Evolutionary conservation across 495 filamentous ascomycete species (phyloP), one percentile per base, ranked within the genome.

Genomic region (Collariella sp.): DNA sequence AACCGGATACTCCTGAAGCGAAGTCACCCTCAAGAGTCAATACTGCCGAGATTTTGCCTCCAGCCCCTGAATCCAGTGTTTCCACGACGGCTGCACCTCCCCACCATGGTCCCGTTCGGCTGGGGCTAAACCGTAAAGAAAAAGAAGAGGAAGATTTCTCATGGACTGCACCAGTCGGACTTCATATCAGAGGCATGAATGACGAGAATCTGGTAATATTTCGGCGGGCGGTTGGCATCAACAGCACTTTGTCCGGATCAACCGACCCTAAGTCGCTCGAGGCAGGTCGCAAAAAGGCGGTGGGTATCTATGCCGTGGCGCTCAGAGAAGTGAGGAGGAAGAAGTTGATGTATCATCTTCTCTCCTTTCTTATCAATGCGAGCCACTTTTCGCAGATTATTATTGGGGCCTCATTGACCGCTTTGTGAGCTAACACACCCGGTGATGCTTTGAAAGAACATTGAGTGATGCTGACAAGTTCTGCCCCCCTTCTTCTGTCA

Each of bases 161-260:
- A 2, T 76, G 72, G 72, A 67, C 68, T 26, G 50, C 58, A n/a
- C 70, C 72, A 1, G 69, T 63, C 5, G 72, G 72, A 6, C 66
- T 76, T 19, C 61, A 61, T 16, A 55, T 71, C 31, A 72, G 70
- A 29, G 52, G 55, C 7, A 47, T 59, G 26, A 76, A 76, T 54
- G 70, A 76, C 44, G 72, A 76, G 55, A 73, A 73, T 54, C 68
- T 76, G 5, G 36, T 62, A 26, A 73, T 76, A 33, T 76, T 74
- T 55, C 62, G 72, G 20, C 63, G 62, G 7, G 72, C 72, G 0
- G 54, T 76, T 0, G 72, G 72, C 0, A 76, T 76, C 61, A 74
- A 74, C 60, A 60, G 57, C 19, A 48, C 56, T 15, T 51, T 62
- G 23, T 20, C 54, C 3, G 36, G 40, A 12, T 20, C 45, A 3